Base-by-base conservation (phyloP, 805 yeast species). In the Suhomyces vadensis region DNA sequence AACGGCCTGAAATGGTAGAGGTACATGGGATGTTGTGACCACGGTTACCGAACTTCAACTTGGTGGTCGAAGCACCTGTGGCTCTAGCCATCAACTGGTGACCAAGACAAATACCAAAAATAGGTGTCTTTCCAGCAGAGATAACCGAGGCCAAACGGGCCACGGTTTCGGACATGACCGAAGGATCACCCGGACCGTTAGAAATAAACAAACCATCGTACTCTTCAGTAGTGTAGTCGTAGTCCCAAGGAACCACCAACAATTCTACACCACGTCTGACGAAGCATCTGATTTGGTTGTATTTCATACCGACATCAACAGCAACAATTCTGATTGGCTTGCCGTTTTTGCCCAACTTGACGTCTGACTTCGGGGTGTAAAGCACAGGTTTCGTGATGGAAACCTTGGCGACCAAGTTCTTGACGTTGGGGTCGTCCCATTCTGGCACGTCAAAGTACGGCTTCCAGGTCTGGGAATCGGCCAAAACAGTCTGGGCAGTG, bases 181-280 rank as follows among this genome's bases (percentile, higher is more conserved):
- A 79, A 46, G 99, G 99, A 72, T 94, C 98, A 80, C 99, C 99
- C 22, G 99, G 99, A 74, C 99, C 99, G 69, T 94, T 94, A 44
- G 97, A 91, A 53, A 92, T 75, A 69, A 94, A 94, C 58, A 94
- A 77, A 75, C 99, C 99, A 66, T 94, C 99, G 64, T 85, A 94
- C 50, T 82, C 77, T 67, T 89, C 96, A 40, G 69, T 59, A 50
- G 86, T 73, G 65, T 86, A 84, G 67, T 90, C 96, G 63, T 90
- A 83, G 65, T 94, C 84, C 91, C 92, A 92, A 49, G 99, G 98
- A 38, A 94, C 97, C 44, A 94, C 97, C 63, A 82, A 80, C 55
- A 94, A 76, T 71, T 95, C 97, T 41, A 94, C 97, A 65, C 99
- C 99, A 61, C 99, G 85, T 64, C 82, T 81, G 47, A 94, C 89